These are phyloP conservation scores for Truncatella angustata DNA, from an alignment of 2,329 filamentous ascomycete species.

Conservation along the genomic window DNA sequence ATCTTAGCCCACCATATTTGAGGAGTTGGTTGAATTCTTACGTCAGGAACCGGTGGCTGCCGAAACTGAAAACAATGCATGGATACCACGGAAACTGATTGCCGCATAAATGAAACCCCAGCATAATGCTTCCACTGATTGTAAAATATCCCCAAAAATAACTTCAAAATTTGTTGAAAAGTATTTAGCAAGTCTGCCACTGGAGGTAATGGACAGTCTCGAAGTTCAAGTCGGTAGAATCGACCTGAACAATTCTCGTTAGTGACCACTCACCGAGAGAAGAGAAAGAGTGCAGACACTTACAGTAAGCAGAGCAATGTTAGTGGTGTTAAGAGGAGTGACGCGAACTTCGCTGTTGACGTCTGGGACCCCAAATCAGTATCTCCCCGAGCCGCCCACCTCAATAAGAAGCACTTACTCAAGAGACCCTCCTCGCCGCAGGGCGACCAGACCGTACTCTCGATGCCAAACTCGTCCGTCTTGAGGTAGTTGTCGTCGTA, in stretches of 20 bases:
- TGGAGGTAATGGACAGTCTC: slow-evolving; percentile 25
- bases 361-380: slow-evolving; percentile 27
- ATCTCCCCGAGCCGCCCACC: not conserved
- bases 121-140: too few relatives aligned
- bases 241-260: slow-evolving; percentile 17
- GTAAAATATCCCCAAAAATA: not conserved
- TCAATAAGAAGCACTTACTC: slow-evolving; percentile 32
- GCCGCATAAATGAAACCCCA: too few relatives aligned
- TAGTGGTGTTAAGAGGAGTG: slow-evolving; percentile 15
- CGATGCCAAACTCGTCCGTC: slow-evolving; percentile 42
- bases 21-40: too few relatives aligned
- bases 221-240: slow-evolving; percentile 28
- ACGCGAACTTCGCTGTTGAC: slow-evolving; percentile 50
- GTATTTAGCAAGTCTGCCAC: slow-evolving; percentile 16
- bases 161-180: not conserved
- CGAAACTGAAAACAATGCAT: too few relatives aligned
- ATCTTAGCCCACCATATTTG: too few relatives aligned
- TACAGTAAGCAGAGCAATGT: slow-evolving; percentile 25
- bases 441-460: slow-evolving; percentile 49
- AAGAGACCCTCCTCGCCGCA: slow-evolving; percentile 47
- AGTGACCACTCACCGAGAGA: not conserved
- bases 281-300: not conserved
- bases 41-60: too few relatives aligned
- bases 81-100: too few relatives aligned
- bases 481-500: slow-evolving; percentile 39